phyloP scores from a whole-genome alignment of 2,329 filamentous ascomycete species.

The Rutstroemia sp. region DNA sequence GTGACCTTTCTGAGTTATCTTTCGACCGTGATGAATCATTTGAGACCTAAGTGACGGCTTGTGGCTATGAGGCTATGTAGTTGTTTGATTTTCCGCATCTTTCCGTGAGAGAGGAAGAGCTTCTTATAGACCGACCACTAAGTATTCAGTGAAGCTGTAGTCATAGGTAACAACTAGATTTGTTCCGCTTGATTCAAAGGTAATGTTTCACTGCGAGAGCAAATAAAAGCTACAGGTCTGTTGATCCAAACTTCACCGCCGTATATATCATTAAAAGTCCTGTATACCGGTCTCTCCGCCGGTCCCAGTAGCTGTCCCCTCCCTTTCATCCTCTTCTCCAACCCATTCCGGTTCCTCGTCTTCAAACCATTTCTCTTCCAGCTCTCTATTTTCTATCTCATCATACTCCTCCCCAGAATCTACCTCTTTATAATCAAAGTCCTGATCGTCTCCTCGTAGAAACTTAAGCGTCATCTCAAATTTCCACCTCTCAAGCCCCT shows the following conservation, averaged over 20 bases:
- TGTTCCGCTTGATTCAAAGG: too few species aligned
- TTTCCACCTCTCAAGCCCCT: slow-evolving; percentile 29
- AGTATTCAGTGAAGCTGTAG: too few species aligned
- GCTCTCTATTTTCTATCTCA: slow-evolving; percentile 27
- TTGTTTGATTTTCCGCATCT: too few species aligned
- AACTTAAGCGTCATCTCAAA: slow-evolving; percentile 30
- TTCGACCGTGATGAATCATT: too few species aligned
- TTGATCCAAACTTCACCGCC: neutral
- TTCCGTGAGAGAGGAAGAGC: too few species aligned
- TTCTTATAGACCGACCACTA: too few species aligned
- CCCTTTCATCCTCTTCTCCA: slow-evolving; percentile 15
- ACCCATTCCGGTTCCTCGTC: slow-evolving; percentile 30
- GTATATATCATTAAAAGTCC: slow-evolving; percentile 26
- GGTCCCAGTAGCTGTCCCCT: slow-evolving; percentile 5
- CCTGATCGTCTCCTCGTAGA: slow-evolving; percentile 29
- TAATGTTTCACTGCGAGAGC: too few species aligned
- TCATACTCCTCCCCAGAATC: slow-evolving; percentile 29
- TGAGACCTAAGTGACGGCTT: too few species aligned
- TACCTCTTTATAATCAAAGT: slow-evolving; percentile 28
- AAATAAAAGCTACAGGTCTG: too few species aligned
- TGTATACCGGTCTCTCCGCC: slow-evolving; percentile 30
- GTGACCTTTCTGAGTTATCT: neutral
- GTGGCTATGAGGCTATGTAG: too few species aligned
- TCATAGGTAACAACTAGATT: too few species aligned
- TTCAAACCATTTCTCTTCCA: slow-evolving; percentile 31